phyloP scores from a whole-genome alignment of 345 rosid genomes.

The Kandelia obovata region DNA sequence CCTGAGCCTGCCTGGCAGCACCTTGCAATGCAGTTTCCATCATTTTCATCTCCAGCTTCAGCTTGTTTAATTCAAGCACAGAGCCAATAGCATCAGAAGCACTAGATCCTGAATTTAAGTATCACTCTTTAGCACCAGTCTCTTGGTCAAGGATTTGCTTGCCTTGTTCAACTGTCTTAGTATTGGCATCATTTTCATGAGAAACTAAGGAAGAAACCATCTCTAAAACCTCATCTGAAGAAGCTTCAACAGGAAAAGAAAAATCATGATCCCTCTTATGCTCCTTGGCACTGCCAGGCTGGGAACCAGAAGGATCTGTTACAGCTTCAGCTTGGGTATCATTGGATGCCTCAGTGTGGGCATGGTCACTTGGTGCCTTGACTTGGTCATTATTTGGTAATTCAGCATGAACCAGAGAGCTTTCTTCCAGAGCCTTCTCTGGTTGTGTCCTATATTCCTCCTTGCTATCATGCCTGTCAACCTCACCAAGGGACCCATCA shows the following conservation, averaged over 20 bases:
- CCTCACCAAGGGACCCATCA: constrained; percentile 29
- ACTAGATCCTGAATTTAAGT: constrained; percentile 42
- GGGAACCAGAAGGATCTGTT: constrained; percentile 34
- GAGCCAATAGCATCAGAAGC: constrained; percentile 40
- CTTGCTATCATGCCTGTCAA: constrained; percentile 33
- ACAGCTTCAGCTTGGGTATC: constrained; percentile 19
- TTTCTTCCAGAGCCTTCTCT: constrained; percentile 37
- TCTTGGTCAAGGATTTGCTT: constrained; percentile 37
- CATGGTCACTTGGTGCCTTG: constrained; percentile 19
- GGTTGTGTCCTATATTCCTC: constrained; percentile 33
- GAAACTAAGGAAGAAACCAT: constrained; percentile 39
- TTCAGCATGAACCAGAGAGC: constrained; percentile 37
- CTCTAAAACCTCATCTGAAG: constrained; percentile 45
- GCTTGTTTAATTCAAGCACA: constrained; percentile 60
- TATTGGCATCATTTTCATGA: constrained; percentile 20
- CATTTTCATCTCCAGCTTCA: constrained; percentile 84
- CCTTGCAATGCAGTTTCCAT: constrained; percentile 95
- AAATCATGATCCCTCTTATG: constrained; percentile 31
- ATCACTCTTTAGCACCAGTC: constrained; percentile 33
- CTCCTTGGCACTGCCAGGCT: constrained; percentile 27
- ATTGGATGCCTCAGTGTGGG: background rate
- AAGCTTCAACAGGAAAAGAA: constrained; percentile 31
- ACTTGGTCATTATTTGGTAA: constrained; percentile 22
- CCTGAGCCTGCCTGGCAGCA: constrained; percentile 99
- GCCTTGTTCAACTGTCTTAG: constrained; percentile 30